Conservation (phyloP, 495 filamentous ascomycete genomes). For the Choiromyces venosus region DNA sequence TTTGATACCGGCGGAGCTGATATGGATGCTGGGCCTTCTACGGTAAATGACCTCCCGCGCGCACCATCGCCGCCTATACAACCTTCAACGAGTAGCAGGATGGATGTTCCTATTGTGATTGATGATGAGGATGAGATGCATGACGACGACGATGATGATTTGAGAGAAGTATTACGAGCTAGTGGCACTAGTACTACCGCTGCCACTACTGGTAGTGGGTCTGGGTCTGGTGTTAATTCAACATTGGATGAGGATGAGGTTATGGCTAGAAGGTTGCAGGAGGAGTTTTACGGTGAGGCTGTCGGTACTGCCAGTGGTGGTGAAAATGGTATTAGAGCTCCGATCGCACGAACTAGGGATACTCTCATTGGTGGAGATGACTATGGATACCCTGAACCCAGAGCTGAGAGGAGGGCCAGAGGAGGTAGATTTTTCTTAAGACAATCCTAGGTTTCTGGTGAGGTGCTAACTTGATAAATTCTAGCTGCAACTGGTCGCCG, state of each 20-base stretch:
- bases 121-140: slow-evolving; percentile 38
- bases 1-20: slow-evolving; percentile 71
- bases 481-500: slow-evolving; percentile 41
- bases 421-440: slow-evolving; percentile 29
- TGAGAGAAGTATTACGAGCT: slow-evolving; percentile 41
- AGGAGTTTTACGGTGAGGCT: slow-evolving; percentile 70
- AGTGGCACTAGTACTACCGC: slow-evolving; percentile 40
- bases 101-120: slow-evolving; percentile 8
- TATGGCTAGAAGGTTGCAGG: slow-evolving; percentile 82
- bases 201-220: slow-evolving; percentile 5
- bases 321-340: slow-evolving; percentile 69
- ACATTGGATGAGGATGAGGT: slow-evolving; percentile 81
- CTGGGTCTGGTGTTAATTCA: slow-evolving; percentile 10
- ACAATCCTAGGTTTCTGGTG: background rate
- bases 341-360: slow-evolving; percentile 85
- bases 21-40: slow-evolving; percentile 45
- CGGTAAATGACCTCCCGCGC: slow-evolving; percentile 45
- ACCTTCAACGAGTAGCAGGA: background rate
- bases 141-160: slow-evolving; percentile 43
- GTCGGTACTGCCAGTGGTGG: slow-evolving; percentile 32
- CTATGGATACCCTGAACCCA: slow-evolving; percentile 22
- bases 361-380: slow-evolving; percentile 69
- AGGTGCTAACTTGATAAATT: background rate
- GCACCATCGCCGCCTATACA: slow-evolving; percentile 41
- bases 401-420: slow-evolving; percentile 10